Evolutionary conservation across 306 rosid genomes (phyloP).

Genomic region (Betula pendula): DNA sequence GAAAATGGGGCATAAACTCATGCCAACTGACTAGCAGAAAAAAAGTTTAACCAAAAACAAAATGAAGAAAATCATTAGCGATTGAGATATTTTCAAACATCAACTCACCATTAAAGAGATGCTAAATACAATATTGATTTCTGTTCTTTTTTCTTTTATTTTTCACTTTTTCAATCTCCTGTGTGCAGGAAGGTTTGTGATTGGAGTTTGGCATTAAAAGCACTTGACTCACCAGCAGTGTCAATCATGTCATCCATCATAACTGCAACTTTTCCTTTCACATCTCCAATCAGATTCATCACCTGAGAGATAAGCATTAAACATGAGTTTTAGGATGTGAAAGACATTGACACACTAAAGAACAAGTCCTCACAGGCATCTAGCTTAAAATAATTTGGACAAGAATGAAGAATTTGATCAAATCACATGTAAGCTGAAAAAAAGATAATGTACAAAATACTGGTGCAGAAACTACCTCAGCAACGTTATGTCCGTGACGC

Average conservation of each 20-base stretch:
- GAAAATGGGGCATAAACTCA: neutral
- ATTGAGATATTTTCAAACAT: neutral
- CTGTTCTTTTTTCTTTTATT: neutral
- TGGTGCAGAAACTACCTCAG: conserved; percentile 61
- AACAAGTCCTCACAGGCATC: neutral
- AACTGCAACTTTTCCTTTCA: conserved; percentile 94
- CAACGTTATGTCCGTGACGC: conserved; percentile 89
- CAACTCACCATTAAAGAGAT: neutral
- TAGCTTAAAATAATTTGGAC: neutral
- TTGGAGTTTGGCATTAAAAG: conserved; percentile 13
- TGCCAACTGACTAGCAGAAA: neutral
- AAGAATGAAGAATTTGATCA: neutral
- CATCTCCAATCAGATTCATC: conserved; percentile 97
- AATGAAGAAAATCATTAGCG: conserved; percentile 1
- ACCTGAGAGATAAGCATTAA: conserved; percentile 50
- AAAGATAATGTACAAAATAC: neutral
- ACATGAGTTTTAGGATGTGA: neutral
- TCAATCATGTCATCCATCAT: conserved; percentile 99
- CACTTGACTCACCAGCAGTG: conserved; percentile 83
- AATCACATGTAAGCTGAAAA: neutral
- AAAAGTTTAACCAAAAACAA: neutral
- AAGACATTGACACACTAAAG: neutral
- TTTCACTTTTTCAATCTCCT: neutral
- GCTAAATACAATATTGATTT: neutral
- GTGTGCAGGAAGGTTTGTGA: neutral